A percentile compares a stretch with the other conserved stretches of the same genome.
phyloP scores from a whole-genome alignment of 1,284 basidiomycete genomes.

The Volvariella surrecta region DNA sequence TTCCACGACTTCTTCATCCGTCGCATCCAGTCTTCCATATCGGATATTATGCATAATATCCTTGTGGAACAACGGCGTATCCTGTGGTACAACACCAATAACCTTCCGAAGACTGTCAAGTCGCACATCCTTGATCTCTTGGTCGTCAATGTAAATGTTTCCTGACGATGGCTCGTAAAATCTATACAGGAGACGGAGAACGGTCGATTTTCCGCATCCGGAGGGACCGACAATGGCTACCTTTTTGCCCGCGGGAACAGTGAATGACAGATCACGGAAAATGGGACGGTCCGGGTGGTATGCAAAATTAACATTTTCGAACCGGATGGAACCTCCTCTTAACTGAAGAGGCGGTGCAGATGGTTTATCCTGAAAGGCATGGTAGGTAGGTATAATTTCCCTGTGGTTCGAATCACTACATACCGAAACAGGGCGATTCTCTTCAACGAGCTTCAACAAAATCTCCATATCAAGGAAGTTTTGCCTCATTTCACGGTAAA shows the following conservation, averaged over 20 bases:
- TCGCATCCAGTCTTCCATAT: conserved; percentile 86
- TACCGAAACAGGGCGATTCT: conserved; percentile 70
- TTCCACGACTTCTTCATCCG: conserved; percentile 81
- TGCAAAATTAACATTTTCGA: conserved; percentile 88
- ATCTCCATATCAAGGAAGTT: conserved; percentile 96
- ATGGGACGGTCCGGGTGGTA: conserved; percentile 91
- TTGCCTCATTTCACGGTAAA: conserved; percentile 94
- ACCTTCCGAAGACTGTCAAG: conserved; percentile 65
- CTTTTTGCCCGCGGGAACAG: conserved; percentile 91
- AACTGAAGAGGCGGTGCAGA: conserved; percentile 63
- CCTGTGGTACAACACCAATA: conserved; percentile 96
- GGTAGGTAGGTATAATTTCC: neutral
- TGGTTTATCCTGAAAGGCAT: conserved; percentile 47
- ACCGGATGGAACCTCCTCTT: conserved; percentile 82
- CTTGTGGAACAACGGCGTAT: conserved; percentile 95
- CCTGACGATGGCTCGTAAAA: conserved; percentile 89
- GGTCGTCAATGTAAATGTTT: conserved; percentile 78
- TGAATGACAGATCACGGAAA: conserved; percentile 84
- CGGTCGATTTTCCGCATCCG: conserved; percentile 96
- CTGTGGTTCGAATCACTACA: conserved; percentile 8
- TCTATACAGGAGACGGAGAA: conserved; percentile 89
- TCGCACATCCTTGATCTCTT: conserved; percentile 74
- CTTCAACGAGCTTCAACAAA: conserved; percentile 84
- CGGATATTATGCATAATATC: conserved; percentile 93
- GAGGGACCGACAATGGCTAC: conserved; percentile 95